Base-by-base conservation (phyloP, 805 yeast species). In the Metschnikowia continentalis region DNA sequence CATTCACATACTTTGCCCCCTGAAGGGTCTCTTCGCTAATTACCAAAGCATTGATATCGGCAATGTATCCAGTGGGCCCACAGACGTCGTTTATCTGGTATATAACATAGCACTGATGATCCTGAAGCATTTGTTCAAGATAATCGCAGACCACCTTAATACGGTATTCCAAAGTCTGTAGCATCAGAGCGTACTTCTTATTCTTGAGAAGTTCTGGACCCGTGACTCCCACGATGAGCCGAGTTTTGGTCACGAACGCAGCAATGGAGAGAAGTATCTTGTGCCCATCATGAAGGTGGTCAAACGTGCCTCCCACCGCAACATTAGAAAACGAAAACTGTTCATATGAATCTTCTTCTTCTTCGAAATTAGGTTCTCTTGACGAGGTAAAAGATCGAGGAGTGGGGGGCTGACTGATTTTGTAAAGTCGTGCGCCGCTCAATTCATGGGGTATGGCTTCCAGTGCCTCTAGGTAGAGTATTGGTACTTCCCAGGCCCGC, bases 251-350 rank as follows among this genome's bases (percentile, higher is more conserved):
- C 6, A 88, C 56, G 61, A 83, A 90, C 0, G 83, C 81, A 0
- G 96, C 76, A 52, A 88, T 74, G 0, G 94, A 83, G 8, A 94
- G 73, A 26, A 94, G 72, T 30, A 94, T 85, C 65, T 88, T 89
- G 68, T 94, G 99, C 0, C 98, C 99, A 62, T 87, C 96, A 60
- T 94, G 99, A 35, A 94, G 63, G 68, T 94, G 98, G 63, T 94
- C 99, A 70, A 94, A 94, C 0, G 99, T 94, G 0, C 99, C 99
- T 0, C 99, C 99, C 1, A 92, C 83, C 0, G 96, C 92, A 7
- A 59, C 63, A 6, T 49, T 44, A 8, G 35, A 17, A 32, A 41
- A 35, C 2, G 40, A 36, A 15, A 7, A 36, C 26, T 44, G 32
- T 2, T 3, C 26, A 20, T 37, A 14, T 2, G 40, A 13, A 13